A percentile compares a stretch with the other conserved stretches of the same genome.
Evolutionary conservation across 345 rosid genomes (phyloP).

Genomic region (Heritiera littoralis): DNA sequence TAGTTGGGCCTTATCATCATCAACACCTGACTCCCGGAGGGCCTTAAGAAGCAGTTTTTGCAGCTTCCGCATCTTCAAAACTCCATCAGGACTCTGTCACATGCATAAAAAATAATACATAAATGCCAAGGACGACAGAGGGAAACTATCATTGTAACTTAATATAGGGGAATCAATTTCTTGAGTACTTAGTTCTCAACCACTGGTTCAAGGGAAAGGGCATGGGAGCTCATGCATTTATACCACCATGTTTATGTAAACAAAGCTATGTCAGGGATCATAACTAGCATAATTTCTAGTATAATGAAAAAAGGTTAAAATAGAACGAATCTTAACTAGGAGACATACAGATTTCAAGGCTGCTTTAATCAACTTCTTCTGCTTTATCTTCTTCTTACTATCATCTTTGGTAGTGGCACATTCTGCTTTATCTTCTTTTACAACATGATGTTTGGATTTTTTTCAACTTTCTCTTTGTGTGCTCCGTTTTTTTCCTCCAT

Average conservation of each 20-base stretch:
- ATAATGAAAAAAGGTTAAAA: constrained; percentile 6
- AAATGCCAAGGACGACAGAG: constrained; percentile 3
- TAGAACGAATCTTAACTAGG: background rate
- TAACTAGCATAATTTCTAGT: background rate
- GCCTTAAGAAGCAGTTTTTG: constrained; percentile 55
- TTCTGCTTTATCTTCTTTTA: constrained; percentile 26
- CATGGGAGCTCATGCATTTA: background rate
- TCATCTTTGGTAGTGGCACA: constrained; percentile 31
- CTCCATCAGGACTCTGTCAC: constrained; percentile 55
- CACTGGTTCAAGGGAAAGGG: background rate
- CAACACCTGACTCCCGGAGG: constrained; percentile 48
- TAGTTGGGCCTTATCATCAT: constrained; percentile 44
- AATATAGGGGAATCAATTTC: background rate
- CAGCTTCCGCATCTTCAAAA: constrained; percentile 71
- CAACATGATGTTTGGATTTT: constrained; percentile 32
- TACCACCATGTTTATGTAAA: background rate
- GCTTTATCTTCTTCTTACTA: constrained; percentile 55
- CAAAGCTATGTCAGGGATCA: background rate
- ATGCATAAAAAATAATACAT: background rate
- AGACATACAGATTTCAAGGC: constrained; percentile 66
- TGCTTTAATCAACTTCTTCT: constrained; percentile 74
- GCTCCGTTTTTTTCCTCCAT: constrained; percentile 26
- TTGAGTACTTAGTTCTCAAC: background rate
- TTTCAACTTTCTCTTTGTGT: constrained; percentile 35
- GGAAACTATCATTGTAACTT: background rate